Base-by-base conservation (phyloP, 768 basidiomycete species). In the Trichaptum fuscoviolaceum region DNA sequence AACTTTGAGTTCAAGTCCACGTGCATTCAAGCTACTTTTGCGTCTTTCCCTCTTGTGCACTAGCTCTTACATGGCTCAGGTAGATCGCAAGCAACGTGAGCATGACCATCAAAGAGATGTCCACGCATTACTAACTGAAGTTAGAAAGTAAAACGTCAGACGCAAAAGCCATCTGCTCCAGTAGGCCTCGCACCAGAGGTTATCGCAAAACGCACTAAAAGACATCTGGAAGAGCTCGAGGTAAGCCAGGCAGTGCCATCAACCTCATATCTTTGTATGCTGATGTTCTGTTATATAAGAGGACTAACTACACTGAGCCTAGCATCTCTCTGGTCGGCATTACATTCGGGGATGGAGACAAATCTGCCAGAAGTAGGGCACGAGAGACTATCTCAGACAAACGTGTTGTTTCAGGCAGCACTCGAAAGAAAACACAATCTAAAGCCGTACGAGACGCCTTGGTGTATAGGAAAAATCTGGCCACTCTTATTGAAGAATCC, bases 221-320 rank as follows among this genome's bases (percentile, higher is more conserved):
- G 87, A 57, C 92, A 90, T 75, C 83, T 95, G 8, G 91, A 91
- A 68, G 93, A 95, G 75, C 87, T 95, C 62, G 93, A 95, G 84
- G 92, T 89, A 70, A 30, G 8, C 30, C 8, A 3, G n/a, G 30
- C 8, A 30, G 30, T 12, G 75, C 64, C 20, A 27, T n/a, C 24
- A 57, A 67, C 59, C 26, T 6, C 34, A 64, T 67, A 65, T 12
- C 69, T 42, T 26, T 65, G 58, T 64, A 69, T 64, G 66, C 35
- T 67, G 20, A 69, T 65, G n/a, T 20, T 57, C 63, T 69, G 35
- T 68, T 68, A 3, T 61, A 27, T 62, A 71, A 93, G 92, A 83
- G 87, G 65, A 90, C 92, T 35, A 93, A 94, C 74, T 91, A 92
- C 73, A 80, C 87, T 42, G 90, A 91, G 71, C 81, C 85, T 17